A percentile compares a stretch with the other conserved stretches of the same genome.
phyloP scores from a whole-genome alignment of 768 basidiomycete genomes.

The Kwoniella pini region DNA sequence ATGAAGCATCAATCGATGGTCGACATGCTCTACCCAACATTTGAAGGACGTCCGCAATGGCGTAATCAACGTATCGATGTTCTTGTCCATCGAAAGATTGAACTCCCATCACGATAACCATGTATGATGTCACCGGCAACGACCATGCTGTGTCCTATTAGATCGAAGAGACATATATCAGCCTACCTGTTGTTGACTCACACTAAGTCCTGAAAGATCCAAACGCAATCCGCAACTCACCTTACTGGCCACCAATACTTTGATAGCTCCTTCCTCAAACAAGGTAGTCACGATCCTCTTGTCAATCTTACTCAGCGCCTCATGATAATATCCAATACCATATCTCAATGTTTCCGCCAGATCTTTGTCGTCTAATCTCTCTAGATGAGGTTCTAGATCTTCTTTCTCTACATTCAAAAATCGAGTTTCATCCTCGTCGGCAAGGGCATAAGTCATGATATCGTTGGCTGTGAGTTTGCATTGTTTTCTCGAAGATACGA shows the following conservation, averaged over 20 bases:
- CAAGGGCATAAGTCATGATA: conserved; percentile 79
- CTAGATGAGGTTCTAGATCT: conserved; percentile 84
- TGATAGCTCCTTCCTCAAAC: conserved; percentile 92
- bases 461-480: conserved; percentile 93
- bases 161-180: neutral
- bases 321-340: conserved; percentile 94
- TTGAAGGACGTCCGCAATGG: conserved; percentile 96
- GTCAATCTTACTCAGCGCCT: conserved; percentile 87
- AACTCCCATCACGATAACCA: conserved; percentile 99
- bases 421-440: conserved; percentile 77
- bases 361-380: conserved; percentile 73
- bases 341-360: conserved; percentile 79
- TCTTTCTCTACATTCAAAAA: conserved; percentile 85
- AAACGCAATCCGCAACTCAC: conserved; percentile 56
- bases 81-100: conserved; percentile 96
- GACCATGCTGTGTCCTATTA: conserved; percentile 96
- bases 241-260: conserved; percentile 90
- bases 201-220: too few species aligned
- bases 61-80: conserved; percentile 96
- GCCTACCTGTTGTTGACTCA: neutral
- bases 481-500: conserved; percentile 90
- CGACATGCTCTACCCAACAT: conserved; percentile 99
- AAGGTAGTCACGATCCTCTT: conserved; percentile 89
- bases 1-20: conserved; percentile 80
- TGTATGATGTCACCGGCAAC: conserved; percentile 87